A percentile compares a stretch with the other conserved stretches of the same genome.
Evolutionary conservation across 495 filamentous ascomycete genomes (phyloP).

Genomic region (Neurospora tetraspora): DNA sequence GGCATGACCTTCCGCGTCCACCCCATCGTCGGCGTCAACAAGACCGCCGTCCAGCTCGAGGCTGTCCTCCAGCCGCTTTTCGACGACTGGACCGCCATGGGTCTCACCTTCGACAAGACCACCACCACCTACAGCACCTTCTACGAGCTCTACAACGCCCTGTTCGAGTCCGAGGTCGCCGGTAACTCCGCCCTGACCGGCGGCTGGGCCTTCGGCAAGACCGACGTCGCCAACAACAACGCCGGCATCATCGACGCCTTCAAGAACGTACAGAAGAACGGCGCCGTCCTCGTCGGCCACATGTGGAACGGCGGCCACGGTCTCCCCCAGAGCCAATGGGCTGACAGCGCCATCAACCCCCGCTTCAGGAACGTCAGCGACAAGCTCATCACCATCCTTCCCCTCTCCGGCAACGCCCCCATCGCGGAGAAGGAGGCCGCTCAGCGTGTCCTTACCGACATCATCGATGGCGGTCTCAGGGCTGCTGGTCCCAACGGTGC

Average conservation of each 20-base stretch:
- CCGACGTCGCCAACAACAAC: conserved; percentile 32
- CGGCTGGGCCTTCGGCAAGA: conserved; percentile 33
- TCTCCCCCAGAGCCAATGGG: conserved; percentile 18
- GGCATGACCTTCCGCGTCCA: conserved; percentile 24
- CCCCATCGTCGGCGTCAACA: conserved; percentile 36
- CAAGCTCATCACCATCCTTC: conserved; percentile 37
- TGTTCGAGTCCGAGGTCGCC: conserved; percentile 37
- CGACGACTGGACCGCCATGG: conserved; percentile 28
- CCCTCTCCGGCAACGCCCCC: conserved; percentile 21
- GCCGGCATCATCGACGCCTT: conserved; percentile 32
- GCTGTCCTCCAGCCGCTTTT: conserved; percentile 36
- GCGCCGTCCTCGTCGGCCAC: conserved; percentile 38
- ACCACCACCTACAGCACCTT: conserved; percentile 31
- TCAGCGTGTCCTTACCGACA: conserved; percentile 30
- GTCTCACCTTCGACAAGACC: conserved; percentile 23
- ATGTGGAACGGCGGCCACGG: conserved; percentile 38
- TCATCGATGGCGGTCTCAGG: conserved; percentile 36
- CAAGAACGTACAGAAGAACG: conserved; percentile 22
- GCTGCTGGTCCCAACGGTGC: conserved; percentile 31
- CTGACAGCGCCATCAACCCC: conserved; percentile 29
- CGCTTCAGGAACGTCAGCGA: conserved; percentile 35
- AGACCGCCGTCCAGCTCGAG: conserved; percentile 29
- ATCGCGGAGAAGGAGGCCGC: conserved; percentile 27
- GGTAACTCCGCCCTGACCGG: conserved; percentile 35
- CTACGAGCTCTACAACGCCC: conserved; percentile 35